phyloP scores from a whole-genome alignment of 2,329 filamentous ascomycete genomes.

The Trichoderma breve region DNA sequence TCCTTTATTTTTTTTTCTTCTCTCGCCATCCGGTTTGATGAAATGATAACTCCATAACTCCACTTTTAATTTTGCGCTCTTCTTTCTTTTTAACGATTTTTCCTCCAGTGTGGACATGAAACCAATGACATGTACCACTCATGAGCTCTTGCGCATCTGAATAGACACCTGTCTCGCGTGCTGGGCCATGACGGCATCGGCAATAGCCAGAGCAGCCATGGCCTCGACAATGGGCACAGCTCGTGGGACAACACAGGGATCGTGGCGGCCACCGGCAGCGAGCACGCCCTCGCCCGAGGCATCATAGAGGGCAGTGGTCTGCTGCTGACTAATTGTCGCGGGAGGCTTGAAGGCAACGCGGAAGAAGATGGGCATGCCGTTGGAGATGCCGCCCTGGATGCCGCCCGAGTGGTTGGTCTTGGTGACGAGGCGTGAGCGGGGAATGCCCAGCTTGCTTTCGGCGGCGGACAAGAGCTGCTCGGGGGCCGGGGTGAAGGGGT shows the following conservation, averaged over 20 bases:
- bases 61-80: too few relatives aligned
- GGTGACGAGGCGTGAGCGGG: constrained; percentile 30
- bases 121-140: too few relatives aligned
- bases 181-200: constrained; percentile 85
- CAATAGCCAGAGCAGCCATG: constrained; percentile 84
- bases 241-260: constrained; percentile 86
- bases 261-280: constrained; percentile 89
- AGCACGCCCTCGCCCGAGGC: constrained; percentile 68
- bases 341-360: constrained; percentile 91
- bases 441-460: constrained; percentile 37
- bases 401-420: constrained; percentile 95
- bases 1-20: too few relatives aligned
- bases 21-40: too few relatives aligned
- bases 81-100: too few relatives aligned
- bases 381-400: constrained; percentile 92
- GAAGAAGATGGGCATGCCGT: constrained; percentile 93
- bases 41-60: too few relatives aligned
- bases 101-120: too few relatives aligned
- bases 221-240: constrained; percentile 87
- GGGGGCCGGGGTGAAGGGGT: constrained; percentile 46
- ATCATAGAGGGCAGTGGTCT: constrained; percentile 78
- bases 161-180: constrained; percentile 48
- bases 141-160: too few relatives aligned
- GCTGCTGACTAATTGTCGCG: constrained; percentile 87
- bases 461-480: too few relatives aligned